phyloP scores from a whole-genome alignment of 345 rosid genomes.

The Euphorbia lathyris region DNA sequence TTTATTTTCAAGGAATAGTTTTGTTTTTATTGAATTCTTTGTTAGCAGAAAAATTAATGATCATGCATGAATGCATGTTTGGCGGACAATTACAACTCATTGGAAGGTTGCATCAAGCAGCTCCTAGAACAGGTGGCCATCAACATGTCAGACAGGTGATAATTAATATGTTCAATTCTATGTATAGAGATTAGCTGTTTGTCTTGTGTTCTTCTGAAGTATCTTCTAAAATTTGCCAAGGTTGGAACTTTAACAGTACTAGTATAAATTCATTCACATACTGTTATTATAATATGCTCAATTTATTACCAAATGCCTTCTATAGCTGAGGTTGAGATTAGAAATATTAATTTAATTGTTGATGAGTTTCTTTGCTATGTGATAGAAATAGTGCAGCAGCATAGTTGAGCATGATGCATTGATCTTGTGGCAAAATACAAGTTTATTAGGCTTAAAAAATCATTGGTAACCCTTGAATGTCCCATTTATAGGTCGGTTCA shows the following conservation, averaged over 20 bases:
- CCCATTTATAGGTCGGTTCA: no score
- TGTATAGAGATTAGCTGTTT: background rate
- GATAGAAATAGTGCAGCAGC: no score
- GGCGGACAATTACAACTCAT: constrained; percentile 46
- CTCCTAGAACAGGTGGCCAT: constrained; percentile 25
- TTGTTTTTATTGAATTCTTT: no score
- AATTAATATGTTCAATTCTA: constrained; percentile 7
- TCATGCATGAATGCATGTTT: constrained; percentile 75
- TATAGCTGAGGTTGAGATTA: no score
- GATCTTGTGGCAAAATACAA: no score
- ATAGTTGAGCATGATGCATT: no score
- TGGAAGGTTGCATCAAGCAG: constrained; percentile 49
- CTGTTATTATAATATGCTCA: background rate
- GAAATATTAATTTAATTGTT: no score
- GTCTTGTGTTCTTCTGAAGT: background rate
- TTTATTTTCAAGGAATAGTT: no score
- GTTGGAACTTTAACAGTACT: background rate
- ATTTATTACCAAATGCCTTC: no score
- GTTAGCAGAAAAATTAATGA: constrained; percentile 68
- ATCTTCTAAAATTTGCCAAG: background rate
- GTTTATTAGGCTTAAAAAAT: no score
- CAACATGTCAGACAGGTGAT: constrained; percentile 58
- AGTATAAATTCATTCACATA: background rate
- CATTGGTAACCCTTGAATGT: no score
- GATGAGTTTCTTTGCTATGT: no score